Percentiles rank a stretch among this genome's conserved stretches.
These are phyloP conservation scores for Exophiala phaeomuriformis DNA, from an alignment of 2,329 filamentous ascomycete species.

Conservation along the genomic window DNA sequence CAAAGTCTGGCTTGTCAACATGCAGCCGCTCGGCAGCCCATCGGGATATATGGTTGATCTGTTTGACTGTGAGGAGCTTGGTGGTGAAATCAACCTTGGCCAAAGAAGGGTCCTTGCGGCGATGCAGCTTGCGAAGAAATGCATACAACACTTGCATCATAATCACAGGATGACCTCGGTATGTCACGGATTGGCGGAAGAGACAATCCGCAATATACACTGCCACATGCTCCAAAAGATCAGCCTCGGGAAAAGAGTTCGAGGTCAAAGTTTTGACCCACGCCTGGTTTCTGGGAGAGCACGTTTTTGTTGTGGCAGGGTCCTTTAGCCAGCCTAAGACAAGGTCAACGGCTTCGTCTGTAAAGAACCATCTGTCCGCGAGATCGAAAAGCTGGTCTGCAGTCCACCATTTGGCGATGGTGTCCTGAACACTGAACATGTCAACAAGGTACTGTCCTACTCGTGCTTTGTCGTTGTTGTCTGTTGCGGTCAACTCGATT, in stretches of 20 bases:
- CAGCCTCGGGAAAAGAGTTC: not conserved
- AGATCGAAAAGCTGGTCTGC: not conserved
- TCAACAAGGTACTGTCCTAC: conserved; percentile 1
- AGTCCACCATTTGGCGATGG: conserved; percentile 1
- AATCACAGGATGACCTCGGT: not conserved
- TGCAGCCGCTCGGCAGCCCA: conserved; percentile 1
- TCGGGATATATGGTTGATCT: not conserved
- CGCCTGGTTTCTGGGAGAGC: not conserved
- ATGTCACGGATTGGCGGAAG: not conserved
- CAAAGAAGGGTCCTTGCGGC: not conserved
- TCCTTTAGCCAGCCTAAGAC: not conserved
- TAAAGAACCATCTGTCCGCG: not conserved
- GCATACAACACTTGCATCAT: not conserved
- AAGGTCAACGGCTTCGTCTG: not conserved
- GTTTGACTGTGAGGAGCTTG: not conserved
- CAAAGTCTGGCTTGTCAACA: not conserved
- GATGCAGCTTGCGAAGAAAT: not conserved
- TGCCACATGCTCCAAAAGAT: not conserved
- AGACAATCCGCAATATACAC: not conserved
- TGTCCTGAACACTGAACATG: not conserved
- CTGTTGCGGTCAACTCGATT: not conserved
- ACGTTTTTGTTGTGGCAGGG: not conserved
- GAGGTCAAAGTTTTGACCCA: conserved; percentile 1
- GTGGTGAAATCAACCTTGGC: not conserved
- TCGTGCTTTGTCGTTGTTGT: not conserved